Evolutionary conservation across 2,329 filamentous ascomycete species (phyloP).

Genomic region (Botrytis porri): DNA sequence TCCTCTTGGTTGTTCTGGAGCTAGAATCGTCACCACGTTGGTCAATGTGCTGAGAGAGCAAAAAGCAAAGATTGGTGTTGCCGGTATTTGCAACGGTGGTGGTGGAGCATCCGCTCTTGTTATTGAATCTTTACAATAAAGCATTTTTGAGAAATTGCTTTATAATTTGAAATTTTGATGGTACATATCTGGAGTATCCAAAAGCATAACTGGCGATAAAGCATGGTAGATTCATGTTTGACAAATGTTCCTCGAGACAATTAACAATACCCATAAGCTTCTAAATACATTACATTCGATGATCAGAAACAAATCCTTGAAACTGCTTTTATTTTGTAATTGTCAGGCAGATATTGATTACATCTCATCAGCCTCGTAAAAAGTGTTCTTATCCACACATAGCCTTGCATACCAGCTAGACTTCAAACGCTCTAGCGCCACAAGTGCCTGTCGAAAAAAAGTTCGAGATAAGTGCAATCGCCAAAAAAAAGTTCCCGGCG

Average conservation of each 20-base stretch:
- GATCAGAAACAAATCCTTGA: not conserved
- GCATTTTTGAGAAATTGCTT: not conserved
- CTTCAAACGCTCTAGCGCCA: not conserved
- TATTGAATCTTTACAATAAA: slow-evolving; percentile 58
- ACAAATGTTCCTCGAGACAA: not conserved
- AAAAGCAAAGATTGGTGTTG: slow-evolving; percentile 89
- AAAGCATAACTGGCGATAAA: slow-evolving; percentile 7
- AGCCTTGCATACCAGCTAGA: slow-evolving; percentile 15
- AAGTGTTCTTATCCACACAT: not conserved
- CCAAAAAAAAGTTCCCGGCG: slow-evolving; percentile 20
- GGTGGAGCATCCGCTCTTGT: slow-evolving; percentile 93
- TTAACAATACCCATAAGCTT: slow-evolving; percentile 6
- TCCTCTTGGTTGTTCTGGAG: slow-evolving; percentile 89
- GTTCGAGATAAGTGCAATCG: slow-evolving; percentile 21
- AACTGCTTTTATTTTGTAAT: not conserved
- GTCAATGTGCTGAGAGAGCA: slow-evolving; percentile 85
- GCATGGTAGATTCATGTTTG: not conserved
- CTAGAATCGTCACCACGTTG: slow-evolving; percentile 87
- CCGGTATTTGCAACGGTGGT: slow-evolving; percentile 96
- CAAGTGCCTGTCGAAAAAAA: slow-evolving; percentile 16
- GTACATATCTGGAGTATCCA: slow-evolving; percentile 14
- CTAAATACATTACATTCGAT: not conserved
- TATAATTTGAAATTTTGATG: not conserved
- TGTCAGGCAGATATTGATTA: not conserved
- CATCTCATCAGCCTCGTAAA: not conserved